Evolutionary conservation across 192 early-diverging fungal species (phyloP).

Genomic region (Dimargaris verticillata): DNA sequence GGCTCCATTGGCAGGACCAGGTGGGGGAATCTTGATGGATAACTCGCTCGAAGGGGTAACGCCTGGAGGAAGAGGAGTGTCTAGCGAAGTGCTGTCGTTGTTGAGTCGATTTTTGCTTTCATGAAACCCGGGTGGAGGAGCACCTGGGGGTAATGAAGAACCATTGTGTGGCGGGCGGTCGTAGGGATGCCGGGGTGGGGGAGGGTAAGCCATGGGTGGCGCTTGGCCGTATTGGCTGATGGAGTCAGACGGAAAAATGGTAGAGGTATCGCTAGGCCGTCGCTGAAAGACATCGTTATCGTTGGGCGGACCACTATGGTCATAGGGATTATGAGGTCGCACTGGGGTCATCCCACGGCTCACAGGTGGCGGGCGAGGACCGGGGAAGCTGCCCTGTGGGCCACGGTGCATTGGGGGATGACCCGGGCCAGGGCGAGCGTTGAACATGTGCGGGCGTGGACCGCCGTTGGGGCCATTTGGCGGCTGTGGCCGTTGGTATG

Average conservation of each 20-base stretch:
- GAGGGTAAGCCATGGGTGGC: constrained; percentile 2
- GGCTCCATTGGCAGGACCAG: neutral
- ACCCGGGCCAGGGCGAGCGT: neutral
- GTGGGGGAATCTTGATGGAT: neutral
- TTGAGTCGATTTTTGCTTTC: neutral
- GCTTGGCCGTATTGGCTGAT: constrained; percentile 8
- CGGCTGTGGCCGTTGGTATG: too few relatives aligned
- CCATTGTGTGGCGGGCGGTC: neutral
- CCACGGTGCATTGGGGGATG: neutral
- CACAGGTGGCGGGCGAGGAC: neutral
- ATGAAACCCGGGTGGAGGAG: neutral
- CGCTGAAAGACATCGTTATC: neutral
- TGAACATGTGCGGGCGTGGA: neutral
- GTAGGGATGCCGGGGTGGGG: neutral
- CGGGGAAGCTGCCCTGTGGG: neutral
- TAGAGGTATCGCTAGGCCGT: constrained; percentile 7
- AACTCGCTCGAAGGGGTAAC: neutral
- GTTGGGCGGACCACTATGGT: neutral
- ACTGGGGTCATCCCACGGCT: neutral
- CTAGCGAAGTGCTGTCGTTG: neutral
- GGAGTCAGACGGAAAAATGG: constrained; percentile 9
- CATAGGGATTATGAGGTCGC: neutral
- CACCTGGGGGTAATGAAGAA: neutral
- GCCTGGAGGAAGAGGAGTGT: neutral
- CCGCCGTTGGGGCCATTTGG: too few relatives aligned